phyloP scores from a whole-genome alignment of 768 basidiomycete genomes.

The Cystoderma amianthinum region DNA sequence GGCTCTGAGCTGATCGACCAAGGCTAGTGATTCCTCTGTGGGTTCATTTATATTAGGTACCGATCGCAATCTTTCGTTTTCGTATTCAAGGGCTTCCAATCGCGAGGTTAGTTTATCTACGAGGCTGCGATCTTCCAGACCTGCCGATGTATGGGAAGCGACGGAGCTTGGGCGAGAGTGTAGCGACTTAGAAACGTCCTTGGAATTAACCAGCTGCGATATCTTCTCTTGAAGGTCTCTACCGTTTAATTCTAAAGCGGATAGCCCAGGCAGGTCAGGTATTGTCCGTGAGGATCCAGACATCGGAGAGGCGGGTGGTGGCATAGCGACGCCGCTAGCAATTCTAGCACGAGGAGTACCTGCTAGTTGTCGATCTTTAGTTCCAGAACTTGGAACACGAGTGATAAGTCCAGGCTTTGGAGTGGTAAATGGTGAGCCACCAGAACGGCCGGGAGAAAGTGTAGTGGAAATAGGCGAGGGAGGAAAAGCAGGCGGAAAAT shows the following conservation, averaged over 20 bases:
- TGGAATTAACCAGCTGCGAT: constrained; percentile 26
- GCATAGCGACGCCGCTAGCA: constrained; percentile 75
- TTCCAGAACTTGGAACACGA: constrained; percentile 25
- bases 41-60: constrained; percentile 23
- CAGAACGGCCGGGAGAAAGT: constrained; percentile 34
- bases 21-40: constrained; percentile 29
- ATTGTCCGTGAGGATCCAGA: constrained; percentile 18
- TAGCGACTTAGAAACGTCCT: constrained; percentile 6
- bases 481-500: constrained; percentile 7
- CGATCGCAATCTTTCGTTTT: constrained; percentile 54
- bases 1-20: constrained; percentile 32
- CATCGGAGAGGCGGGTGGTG: constrained; percentile 66
- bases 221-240: constrained; percentile 44
- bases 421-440: constrained; percentile 63
- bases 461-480: constrained; percentile 24
- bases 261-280: constrained; percentile 14
- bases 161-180: constrained; percentile 33
- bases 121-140: constrained; percentile 25
- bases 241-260: constrained; percentile 30
- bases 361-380: constrained; percentile 31
- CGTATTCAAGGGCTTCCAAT: constrained; percentile 60
- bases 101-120: constrained; percentile 39
- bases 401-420: constrained; percentile 46
- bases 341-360: constrained; percentile 59
- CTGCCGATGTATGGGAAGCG: constrained; percentile 24